Evolutionary conservation across 164 flowering plant species (phyloP).

Genomic region (Vitis rotundifolia): DNA sequence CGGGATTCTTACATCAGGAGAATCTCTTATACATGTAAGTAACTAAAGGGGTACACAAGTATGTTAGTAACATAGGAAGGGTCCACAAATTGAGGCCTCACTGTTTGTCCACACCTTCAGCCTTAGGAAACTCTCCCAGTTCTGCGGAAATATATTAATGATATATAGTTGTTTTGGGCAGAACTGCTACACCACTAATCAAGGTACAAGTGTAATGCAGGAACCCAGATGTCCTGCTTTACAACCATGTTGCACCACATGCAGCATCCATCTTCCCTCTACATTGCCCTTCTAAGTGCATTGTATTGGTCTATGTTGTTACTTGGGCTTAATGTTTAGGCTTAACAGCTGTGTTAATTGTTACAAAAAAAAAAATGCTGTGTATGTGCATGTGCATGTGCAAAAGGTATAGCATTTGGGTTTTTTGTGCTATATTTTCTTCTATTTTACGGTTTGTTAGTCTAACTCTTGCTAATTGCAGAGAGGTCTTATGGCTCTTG

Average conservation of each 20-base stretch:
- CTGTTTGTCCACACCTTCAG: background rate
- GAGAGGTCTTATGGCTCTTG: conserved; percentile 97
- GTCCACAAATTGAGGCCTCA: background rate
- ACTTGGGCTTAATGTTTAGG: too few relatives aligned
- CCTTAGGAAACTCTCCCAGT: background rate
- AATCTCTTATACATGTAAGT: conserved; percentile 71
- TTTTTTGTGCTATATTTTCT: background rate
- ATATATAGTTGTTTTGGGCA: background rate
- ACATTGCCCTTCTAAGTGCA: too few relatives aligned
- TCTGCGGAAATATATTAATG: background rate
- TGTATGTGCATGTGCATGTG: too few relatives aligned
- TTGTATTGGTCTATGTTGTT: too few relatives aligned
- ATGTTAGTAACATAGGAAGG: background rate
- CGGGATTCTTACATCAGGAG: conserved; percentile 60
- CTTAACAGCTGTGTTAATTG: too few relatives aligned
- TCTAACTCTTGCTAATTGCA: conserved; percentile 30
- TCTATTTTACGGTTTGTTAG: background rate
- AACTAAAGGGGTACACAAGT: conserved; percentile 2
- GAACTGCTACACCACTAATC: too few relatives aligned
- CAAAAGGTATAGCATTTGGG: too few relatives aligned
- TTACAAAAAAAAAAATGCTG: too few relatives aligned
- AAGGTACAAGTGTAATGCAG: too few relatives aligned
- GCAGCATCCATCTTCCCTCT: too few relatives aligned
- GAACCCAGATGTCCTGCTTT: too few relatives aligned
- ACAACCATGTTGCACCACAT: too few relatives aligned